Base-by-base conservation (phyloP, 208 protist species). In the Endotrypanum monterogeii region DNA sequence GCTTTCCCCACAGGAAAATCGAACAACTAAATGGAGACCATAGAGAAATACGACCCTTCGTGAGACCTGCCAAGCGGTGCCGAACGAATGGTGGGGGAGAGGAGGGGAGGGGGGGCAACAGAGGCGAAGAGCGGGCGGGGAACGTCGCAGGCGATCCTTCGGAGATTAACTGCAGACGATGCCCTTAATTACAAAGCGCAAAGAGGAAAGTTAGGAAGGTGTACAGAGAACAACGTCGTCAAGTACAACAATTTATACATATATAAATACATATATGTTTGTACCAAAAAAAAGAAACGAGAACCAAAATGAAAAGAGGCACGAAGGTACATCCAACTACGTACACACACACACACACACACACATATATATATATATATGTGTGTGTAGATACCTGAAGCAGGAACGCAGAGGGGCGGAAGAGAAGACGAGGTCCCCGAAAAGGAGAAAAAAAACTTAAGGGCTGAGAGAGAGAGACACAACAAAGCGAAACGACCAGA, bases 361-460 rank as follows among this genome's bases (percentile, higher is more conserved):
- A 44, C 37, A 55, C 69, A 78, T 41, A 60, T 56, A 48, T 67
- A 74, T 39, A 30, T 71, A 63, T 50, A 57, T 68, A 68, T 67
- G 55, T 14, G 71, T 54, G 68, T 58, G 62, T 32, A 63, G 67
- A 74, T 48, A 11, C 44, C 35, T 3, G 35, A 23, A 41, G 35
- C 58, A 63, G 20, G 32, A 25, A 28, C 58, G 39, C 58, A 44
- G 35, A 25, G 4, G 8, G 7, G 18, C 11, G 30, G 58, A 18
- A 41, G 7, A 46, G 11, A 41, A 44, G 57, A 41, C 56, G 18
- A 61, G 28, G 3, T 18, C 9, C 2, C 7, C 18, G 35, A 18
- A 37, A 41, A 11, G 55, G 30, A 41, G 57, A 35, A 18, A 44
- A 35, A 63, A 7, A 41, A 63, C 44, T 14, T 20, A 3, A 44